Conservation (phyloP, 306 rosid species). For the Malus asiatica region DNA sequence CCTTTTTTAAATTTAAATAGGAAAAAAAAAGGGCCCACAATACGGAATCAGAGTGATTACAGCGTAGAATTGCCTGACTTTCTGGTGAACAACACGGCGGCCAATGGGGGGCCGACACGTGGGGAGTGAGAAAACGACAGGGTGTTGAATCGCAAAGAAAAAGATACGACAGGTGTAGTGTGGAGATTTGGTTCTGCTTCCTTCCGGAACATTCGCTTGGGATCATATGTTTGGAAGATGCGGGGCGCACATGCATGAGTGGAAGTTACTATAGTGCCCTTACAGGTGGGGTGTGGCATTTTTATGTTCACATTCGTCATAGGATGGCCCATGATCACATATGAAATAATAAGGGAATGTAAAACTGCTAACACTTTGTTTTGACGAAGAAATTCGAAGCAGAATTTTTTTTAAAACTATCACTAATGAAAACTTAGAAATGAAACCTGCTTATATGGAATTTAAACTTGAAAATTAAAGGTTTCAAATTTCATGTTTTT, state of each 20-base stretch:
- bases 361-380: too few species aligned
- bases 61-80: constrained; percentile 1
- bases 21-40: not conserved
- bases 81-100: not conserved
- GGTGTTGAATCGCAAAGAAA: not conserved
- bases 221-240: not conserved
- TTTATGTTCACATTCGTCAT: not conserved
- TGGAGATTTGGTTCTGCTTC: not conserved
- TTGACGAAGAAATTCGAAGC: too few species aligned
- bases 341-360: too few species aligned
- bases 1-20: too few species aligned
- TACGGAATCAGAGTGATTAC: not conserved
- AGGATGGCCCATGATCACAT: not conserved
- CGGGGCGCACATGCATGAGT: not conserved
- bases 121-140: not conserved
- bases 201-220: constrained; percentile 25
- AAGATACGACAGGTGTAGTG: constrained; percentile 21
- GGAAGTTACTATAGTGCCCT: not conserved
- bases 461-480: too few species aligned
- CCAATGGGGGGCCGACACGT: not conserved
- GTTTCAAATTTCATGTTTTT: too few species aligned
- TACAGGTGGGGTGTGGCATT: not conserved
- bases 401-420: too few species aligned
- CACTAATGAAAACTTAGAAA: too few species aligned
- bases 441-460: too few species aligned